Evolutionary conservation across 345 rosid species (phyloP), one percentile per base, ranked within the genome.

Genomic region (Arabis alpina): DNA sequence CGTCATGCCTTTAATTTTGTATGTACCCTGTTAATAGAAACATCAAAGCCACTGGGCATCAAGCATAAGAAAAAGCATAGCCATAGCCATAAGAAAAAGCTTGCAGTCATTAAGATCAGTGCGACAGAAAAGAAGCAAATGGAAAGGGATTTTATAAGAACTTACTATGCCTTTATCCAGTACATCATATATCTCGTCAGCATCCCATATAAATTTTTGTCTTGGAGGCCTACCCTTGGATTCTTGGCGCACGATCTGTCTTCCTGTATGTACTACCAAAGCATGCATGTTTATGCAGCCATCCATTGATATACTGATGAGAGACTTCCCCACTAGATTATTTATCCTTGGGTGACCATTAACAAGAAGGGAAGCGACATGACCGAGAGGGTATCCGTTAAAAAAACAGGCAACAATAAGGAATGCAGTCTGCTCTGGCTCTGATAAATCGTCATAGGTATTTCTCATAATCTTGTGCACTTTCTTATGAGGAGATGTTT

Each of bases 351-450:
- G 13, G 2, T 1, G 27, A 10, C 72, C 39, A 3, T 9, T 23
- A 15, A 50, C 58, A 12, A 52, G 9, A 15, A 76, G 5, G 4
- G 48, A 10, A 5, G 5, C 5, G 2, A 52, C 59, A 65, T 27
- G 60, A n/a, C 8, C 5, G 1, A 40, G 4, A 5, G 25, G 15
- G 9, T 65, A 36, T 36, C 72, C 44, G 2, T 70, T 76, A 24
- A 70, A n/a, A 12, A 76, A 58, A 64, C 72, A 70, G 0, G 76
- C 67, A n/a, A 76, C 60, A 14, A 24, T 36, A 12, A 76, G 39
- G 23, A 76, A 76, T 0, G 61, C 53, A 0, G 1, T 10, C 50
- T 65, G 14, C 19, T 71, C 72, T 0, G 7, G 1, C 0, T 4
- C 1, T 34, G 44, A 28, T 43, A 68, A 45, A 5, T 3, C 25